These are phyloP conservation scores for Ampelomyces quisqualis DNA, from an alignment of 2,329 filamentous ascomycete genomes.

Conservation along the genomic window DNA sequence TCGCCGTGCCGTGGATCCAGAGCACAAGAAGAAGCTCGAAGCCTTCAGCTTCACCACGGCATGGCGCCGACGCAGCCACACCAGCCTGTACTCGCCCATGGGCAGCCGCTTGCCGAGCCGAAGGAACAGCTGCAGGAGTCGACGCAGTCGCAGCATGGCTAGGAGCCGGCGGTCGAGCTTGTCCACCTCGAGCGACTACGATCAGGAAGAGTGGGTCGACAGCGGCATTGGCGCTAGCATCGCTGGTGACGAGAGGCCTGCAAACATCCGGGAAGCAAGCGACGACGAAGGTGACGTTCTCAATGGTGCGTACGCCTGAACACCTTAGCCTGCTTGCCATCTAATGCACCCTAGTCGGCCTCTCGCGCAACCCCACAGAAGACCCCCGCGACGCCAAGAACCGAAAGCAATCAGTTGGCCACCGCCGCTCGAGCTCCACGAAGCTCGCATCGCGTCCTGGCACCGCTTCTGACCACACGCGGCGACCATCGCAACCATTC, in stretches of 20 bases:
- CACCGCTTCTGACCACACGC: constrained; percentile 30
- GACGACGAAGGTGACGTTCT: constrained; percentile 49
- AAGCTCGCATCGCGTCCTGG: constrained; percentile 25
- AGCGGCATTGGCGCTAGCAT: constrained; percentile 41
- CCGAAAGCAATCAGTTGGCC: constrained; percentile 27
- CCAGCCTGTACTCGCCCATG: constrained; percentile 52
- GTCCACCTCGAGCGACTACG: constrained; percentile 26
- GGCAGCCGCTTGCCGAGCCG: constrained; percentile 50
- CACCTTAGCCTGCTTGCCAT: constrained; percentile 4
- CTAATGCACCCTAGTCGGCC: constrained; percentile 34
- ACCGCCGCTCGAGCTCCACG: constrained; percentile 32
- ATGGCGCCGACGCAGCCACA: constrained; percentile 49
- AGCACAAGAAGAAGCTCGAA: constrained; percentile 54
- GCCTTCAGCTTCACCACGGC: constrained; percentile 50
- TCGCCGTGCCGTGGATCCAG: constrained; percentile 50
- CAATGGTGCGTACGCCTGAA: constrained; percentile 44
- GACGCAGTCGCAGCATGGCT: constrained; percentile 31
- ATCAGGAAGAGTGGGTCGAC: constrained; percentile 44
- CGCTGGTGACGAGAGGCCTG: constrained; percentile 31
- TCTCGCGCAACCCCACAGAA: constrained; percentile 38
- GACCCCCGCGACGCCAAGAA: constrained; percentile 31
- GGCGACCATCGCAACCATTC: constrained; percentile 43
- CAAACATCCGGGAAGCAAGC: constrained; percentile 45
- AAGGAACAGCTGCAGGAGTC: constrained; percentile 36
- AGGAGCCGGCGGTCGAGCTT: constrained; percentile 41